Evolutionary conservation across 331 rosid genomes (phyloP), one percentile per base, ranked within the genome.

Genomic region (Erythrophleum ivorense): DNA sequence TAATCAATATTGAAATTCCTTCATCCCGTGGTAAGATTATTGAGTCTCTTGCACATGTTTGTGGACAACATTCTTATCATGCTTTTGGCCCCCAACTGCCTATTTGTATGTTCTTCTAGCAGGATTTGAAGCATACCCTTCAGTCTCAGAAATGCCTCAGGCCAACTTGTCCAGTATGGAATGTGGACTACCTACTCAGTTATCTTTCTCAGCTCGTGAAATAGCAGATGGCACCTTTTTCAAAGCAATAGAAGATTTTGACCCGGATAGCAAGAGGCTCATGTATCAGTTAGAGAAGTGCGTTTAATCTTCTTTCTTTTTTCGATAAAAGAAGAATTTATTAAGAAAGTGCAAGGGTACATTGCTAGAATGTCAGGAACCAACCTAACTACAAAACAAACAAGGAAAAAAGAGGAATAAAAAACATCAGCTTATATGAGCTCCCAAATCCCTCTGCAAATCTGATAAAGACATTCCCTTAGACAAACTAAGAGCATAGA

Each of bases 171-270:
- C 99, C 75, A 87, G 85, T 83, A 84, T 88, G 90, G 99, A 95
- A 88, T 95, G 99, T 78, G 93, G 94, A 78, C 81, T 95, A 13
- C 98, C 99, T 49, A 93, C 97, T 85, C 99, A 86, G 80, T 84
- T 91, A 82, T 95, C 99, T 73, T 95, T 95, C 90, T 90, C 98
- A 71, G 99, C 98, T 70, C 97, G 94, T 55, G 99, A 95, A 91
- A 87, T 94, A 77, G 76, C 98, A 36, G 99, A 95, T 84, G 99
- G 99, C 41, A 81, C 99, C 85, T 88, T 95, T 86, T 95, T 93
- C 90, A 93, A 93, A 87, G 94, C 97, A 81, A 93, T 92, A 71
- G 97, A 93, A 90, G 93, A 93, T 82, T 93, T 85, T 86, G 99
- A 95, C 87, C 97, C 96, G 6, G 99, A 95, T 81, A 92, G 89